Evolutionary conservation across 306 rosid genomes (phyloP), one percentile per base, ranked within the genome.

Genomic region (Vigna unguiculata): DNA sequence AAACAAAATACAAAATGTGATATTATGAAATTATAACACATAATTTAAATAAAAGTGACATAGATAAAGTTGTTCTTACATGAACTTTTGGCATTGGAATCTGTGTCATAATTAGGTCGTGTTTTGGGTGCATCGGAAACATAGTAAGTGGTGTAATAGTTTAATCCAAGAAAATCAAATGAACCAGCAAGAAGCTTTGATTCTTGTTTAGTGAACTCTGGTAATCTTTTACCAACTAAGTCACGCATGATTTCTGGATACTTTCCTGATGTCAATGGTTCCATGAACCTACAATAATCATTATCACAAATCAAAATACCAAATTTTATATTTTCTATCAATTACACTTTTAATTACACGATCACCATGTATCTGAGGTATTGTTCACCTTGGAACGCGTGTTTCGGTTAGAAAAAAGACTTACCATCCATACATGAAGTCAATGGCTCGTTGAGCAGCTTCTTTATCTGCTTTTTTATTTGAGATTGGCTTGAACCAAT

Each of bases 391-490:
- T n/a, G n/a, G n/a, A n/a, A n/a, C n/a, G n/a, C n/a, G n/a, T n/a
- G n/a, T n/a, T n/a, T n/a, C n/a, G n/a, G n/a, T n/a, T n/a, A n/a
- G n/a, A n/a, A n/a, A n/a, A 41, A 19, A 3, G 8, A 68, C 83
- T 71, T 46, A 92, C 97, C 96, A 92, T 73, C 97, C 97, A 48
- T 83, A 45, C 85, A 81, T 82, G 76, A 92, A 92, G 59, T 88
- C 96, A 46, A 88, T 2, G 6, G 87, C 84, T 69, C 88, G 79
- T 9, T 10, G 36, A 0, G 88, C 90, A 38, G 97, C 96, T 1
- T 49, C 11, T 22, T 60, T 3, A 22, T 90, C 72, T 6, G 52
- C 32, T 75, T 71, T 60, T 7, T 61, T 20, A 34, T 79, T 3
- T 4, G 90, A 84, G 55, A 49, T 5, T 0, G 97, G 88, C 78